Percentiles rank a stretch among this genome's conserved stretches.
These are phyloP conservation scores for Papilionanthe hybrid DNA, from an alignment of 116 monocot genomes.

Conservation along the genomic window DNA sequence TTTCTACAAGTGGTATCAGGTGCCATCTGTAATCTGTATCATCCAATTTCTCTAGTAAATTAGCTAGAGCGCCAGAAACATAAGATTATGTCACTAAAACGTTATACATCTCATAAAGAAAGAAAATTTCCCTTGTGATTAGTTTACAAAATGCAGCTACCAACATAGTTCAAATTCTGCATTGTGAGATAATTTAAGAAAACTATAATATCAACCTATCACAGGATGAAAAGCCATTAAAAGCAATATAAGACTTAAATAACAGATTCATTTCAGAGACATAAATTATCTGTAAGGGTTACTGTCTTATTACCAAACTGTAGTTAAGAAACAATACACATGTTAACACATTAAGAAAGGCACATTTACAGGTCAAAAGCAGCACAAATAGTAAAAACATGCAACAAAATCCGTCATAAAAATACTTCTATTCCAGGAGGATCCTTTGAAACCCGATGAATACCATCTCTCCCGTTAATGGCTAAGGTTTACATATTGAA, in stretches of 20 bases:
- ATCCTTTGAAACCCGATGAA: background rate
- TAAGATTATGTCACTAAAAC: background rate
- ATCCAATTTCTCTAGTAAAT: background rate
- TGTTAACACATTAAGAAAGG: background rate
- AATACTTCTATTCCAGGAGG: background rate
- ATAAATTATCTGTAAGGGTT: background rate
- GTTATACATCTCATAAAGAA: background rate
- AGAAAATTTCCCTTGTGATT: background rate
- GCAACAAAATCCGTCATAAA: background rate
- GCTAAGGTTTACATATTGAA: background rate
- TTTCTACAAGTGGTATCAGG: no score
- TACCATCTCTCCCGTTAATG: background rate
- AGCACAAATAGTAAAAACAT: background rate
- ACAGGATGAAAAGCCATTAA: no score
- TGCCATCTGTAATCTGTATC: background rate
- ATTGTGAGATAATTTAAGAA: slow-evolving; percentile 1
- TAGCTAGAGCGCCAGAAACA: background rate
- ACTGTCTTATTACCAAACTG: background rate
- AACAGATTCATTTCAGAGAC: background rate
- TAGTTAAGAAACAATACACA: background rate
- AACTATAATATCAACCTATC: background rate
- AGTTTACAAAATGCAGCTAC: background rate
- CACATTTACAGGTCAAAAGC: background rate
- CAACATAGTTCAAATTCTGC: background rate
- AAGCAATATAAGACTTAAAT: background rate